A percentile compares a stretch with the other conserved stretches of the same genome.
Conservation (phyloP, 2,329 filamentous ascomycete species). For the Xylariaceae sp. region DNA sequence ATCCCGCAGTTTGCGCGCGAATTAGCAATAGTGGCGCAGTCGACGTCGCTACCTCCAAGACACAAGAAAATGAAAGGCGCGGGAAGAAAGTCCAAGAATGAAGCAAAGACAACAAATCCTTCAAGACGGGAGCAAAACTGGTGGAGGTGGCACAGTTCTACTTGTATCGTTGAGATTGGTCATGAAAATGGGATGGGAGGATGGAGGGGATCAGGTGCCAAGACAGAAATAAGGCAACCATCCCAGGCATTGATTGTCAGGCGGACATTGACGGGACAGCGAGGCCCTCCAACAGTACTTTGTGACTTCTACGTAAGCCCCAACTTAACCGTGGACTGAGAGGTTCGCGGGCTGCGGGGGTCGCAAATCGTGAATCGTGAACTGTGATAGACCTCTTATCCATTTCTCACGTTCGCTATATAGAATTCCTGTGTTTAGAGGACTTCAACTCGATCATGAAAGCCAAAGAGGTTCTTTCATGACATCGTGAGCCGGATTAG, state of each 20-base stretch:
- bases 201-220: slow-evolving; percentile 5
- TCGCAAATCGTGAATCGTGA: too few species aligned
- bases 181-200: background rate
- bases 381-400: too few species aligned
- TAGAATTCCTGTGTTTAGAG: too few species aligned
- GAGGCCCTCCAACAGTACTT: background rate
- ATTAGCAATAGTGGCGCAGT: background rate
- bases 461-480: too few species aligned
- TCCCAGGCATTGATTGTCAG: slow-evolving; percentile 15
- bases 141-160: slow-evolving; percentile 4
- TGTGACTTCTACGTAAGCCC: background rate
- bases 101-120: background rate
- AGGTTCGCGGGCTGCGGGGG: too few species aligned
- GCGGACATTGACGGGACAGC: slow-evolving; percentile 6
- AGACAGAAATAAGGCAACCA: slow-evolving; percentile 20
- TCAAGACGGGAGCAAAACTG: background rate
- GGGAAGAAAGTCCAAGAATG: background rate
- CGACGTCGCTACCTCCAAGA: background rate
- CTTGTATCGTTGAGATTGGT: background rate
- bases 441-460: too few species aligned
- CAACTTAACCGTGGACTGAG: background rate
- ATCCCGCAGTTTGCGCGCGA: background rate
- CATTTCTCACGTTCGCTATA: too few species aligned
- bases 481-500: too few species aligned
- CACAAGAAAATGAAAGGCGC: background rate